Evolutionary conservation across 306 rosid genomes (phyloP), one percentile per base, ranked within the genome.

Genomic region (Begonia masoniana): DNA sequence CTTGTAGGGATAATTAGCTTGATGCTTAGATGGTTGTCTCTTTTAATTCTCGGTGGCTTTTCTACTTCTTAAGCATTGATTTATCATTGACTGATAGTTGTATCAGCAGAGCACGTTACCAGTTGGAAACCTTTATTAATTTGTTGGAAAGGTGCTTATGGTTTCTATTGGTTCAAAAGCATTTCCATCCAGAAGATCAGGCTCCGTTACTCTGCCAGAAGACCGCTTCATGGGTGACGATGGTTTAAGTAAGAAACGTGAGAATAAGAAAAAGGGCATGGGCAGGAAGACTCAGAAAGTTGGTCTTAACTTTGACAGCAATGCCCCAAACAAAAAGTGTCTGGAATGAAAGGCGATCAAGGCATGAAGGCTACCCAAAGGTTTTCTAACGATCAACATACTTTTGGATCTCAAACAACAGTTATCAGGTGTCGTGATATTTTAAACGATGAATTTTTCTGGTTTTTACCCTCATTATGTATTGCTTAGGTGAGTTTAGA

Each of bases 81-180:
- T 45, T 11, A n/a, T 45, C 13, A 12, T 45, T 11, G 49, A 10
- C 49, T 2, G 49, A 45, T 45, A 10, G n/a, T 11, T 45, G 6
- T 45, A 10, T 12, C 49, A 11, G 39, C 14, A 45, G 2, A 10
- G 15, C 49, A 45, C n/a, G 49, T 45, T 45, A 2, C 13, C 49
- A 10, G 49, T 45, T 45, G 49, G 49, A 45, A 45, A n/a, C 15
- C 49, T 10, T 45, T 12, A 10, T 45, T 45, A 12, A 45, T n/a
- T 12, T 43, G 50, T 43, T 64, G 58, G 68, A 35, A 7, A 23
- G 59, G 21, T 47, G 54, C 62, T 52, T 62, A 69, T 76, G 82
- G 84, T 78, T 61, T 64, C 71, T 51, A 42, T 72, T 57, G 79
- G 82, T 70, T 83, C 75, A 51, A 72, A 73, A 69, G 73, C 81